Percentiles rank a stretch among this genome's conserved stretches.
Conservation (phyloP, 257 asterid genomes). For the Solanum chiquidenum region DNA sequence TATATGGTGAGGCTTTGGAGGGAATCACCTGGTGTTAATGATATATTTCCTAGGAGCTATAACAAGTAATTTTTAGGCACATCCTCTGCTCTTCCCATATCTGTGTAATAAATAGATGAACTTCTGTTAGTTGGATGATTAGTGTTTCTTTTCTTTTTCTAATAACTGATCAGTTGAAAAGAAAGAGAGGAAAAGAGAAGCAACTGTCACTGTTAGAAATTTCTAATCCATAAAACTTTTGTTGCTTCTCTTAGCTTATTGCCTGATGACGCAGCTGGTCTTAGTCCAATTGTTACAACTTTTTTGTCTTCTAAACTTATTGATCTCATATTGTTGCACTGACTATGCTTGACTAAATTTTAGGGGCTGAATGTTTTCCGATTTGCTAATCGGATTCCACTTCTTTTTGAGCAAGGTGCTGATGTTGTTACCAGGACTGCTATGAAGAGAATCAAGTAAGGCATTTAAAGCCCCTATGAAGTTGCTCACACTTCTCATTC, state of each 20-base stretch:
- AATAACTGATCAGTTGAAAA: not conserved
- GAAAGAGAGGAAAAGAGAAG: not conserved
- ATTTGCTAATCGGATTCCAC: conserved; percentile 93
- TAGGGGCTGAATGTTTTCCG: conserved; percentile 87
- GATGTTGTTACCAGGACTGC: conserved; percentile 94
- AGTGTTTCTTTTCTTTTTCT: not conserved
- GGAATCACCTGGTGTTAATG: not conserved
- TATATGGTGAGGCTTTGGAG: not conserved
- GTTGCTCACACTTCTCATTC: not conserved
- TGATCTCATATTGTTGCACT: not conserved
- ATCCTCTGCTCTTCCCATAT: not conserved
- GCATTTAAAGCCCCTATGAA: not conserved
- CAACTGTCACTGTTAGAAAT: not conserved
- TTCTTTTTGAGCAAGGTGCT: conserved; percentile 93
- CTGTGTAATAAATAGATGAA: not conserved
- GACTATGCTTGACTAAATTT: conserved; percentile 13
- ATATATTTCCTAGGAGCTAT: not conserved
- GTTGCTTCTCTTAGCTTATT: not conserved
- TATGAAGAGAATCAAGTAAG: conserved; percentile 77
- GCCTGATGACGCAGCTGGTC: not conserved
- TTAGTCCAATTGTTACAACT: not conserved
- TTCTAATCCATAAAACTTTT: not conserved
- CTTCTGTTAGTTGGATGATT: not conserved
- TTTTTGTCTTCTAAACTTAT: not conserved
- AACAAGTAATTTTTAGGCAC: not conserved